Evolutionary conservation across 2,329 filamentous ascomycete genomes (phyloP), one percentile per base, ranked within the genome.

Genomic region (Aspergillus udagawae): DNA sequence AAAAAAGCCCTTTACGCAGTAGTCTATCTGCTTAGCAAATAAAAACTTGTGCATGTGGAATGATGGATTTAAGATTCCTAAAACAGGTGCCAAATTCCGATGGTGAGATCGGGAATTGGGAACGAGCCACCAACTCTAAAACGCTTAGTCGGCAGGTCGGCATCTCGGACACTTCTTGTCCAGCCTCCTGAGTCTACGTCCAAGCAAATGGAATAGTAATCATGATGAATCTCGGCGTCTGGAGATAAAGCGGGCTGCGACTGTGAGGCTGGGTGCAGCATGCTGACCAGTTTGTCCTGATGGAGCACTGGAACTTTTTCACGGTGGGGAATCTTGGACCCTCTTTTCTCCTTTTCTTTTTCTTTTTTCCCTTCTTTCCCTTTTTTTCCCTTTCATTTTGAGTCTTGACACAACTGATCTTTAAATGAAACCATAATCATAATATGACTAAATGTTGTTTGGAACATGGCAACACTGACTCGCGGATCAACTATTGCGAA

Each of bases 131-230:
- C 23, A 47, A 47, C 23, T 47, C 21, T 47, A 47, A 9, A 47
- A 17, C 7, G 8, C 44, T 44, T 14, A 29, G 44, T 52, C 54
- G 60, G 64, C 23, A 58, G 60, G 49, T 64, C 65, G 66, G 66
- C 61, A 60, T 50, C 57, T 64, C 65, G 66, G 56, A 50, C 32
- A 3, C 1, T 17, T 38, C 6, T 35, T 17, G 3, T 35, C 12
- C 32, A 17, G 32, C 12, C 32, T 17, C 14, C 14, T 14, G 32
- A 29, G 32, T 5, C 27, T 1, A 8, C 9, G 27, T 8, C 12
- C 32, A 14, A 35, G 32, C 32, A 35, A 35, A 32, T 14, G 12
- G 14, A 35, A 35, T 35, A 35, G 32, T 35, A 35, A 35, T 35
- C 32, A 35, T 14, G 2, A 5, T 14, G 4, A 35, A 14, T 35